Percentiles rank a stretch among this genome's conserved stretches.
Evolutionary conservation across 768 basidiomycete genomes (phyloP).

Genomic region (Russula brevipes): DNA sequence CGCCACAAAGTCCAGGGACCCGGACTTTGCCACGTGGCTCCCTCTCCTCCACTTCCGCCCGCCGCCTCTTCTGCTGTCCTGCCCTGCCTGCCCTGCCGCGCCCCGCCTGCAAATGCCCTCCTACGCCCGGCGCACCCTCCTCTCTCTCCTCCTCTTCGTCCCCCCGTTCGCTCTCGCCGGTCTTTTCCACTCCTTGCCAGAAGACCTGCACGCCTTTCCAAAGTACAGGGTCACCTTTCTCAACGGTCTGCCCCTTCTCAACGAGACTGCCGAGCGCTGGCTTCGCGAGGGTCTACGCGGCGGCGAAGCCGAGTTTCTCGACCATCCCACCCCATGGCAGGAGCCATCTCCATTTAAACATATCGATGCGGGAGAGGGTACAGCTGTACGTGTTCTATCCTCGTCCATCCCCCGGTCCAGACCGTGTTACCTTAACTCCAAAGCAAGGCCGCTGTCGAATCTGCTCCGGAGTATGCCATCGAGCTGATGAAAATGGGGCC

Average conservation of each 20-base stretch:
- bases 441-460: slow-evolving; percentile 6
- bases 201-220: slow-evolving; percentile 76
- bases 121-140: not conserved
- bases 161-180: slow-evolving; percentile 21
- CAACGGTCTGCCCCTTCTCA: slow-evolving; percentile 67
- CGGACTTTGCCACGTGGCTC: slow-evolving; percentile 22
- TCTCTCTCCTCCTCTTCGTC: not conserved
- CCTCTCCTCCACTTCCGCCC: not conserved
- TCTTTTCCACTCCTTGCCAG: slow-evolving; percentile 64
- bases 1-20: slow-evolving; percentile 27
- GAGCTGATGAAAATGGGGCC: slow-evolving; percentile 73
- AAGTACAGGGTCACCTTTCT: slow-evolving; percentile 78
- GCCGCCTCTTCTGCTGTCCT: too few relatives aligned
- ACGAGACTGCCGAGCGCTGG: slow-evolving; percentile 73
- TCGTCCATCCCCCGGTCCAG: not conserved
- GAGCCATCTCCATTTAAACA: slow-evolving; percentile 44
- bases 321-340: slow-evolving; percentile 45
- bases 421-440: slow-evolving; percentile 2
- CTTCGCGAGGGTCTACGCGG: slow-evolving; percentile 64
- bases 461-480: slow-evolving; percentile 44
- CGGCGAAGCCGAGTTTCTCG: slow-evolving; percentile 73
- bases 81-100: too few relatives aligned
- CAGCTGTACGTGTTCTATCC: slow-evolving; percentile 26
- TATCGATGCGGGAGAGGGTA: slow-evolving; percentile 52
- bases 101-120: not conserved